Base-by-base conservation (phyloP, 176 grass and related monocot species). In the Raddia distichophylla region DNA sequence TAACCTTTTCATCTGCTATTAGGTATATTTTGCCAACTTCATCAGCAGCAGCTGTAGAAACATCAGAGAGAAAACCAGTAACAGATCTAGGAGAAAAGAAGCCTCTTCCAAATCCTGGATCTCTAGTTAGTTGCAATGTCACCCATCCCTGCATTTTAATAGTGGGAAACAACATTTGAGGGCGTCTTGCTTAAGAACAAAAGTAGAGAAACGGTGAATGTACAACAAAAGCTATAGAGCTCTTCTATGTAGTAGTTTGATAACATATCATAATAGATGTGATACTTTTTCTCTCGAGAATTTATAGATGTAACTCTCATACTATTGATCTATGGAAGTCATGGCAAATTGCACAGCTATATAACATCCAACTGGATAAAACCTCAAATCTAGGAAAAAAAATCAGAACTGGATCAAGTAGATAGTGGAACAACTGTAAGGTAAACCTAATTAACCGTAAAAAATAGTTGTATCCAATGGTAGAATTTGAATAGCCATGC, bases 41-140 rank as follows among this genome's bases (percentile, higher is more conserved):
- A 93, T 99, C 96, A 80, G 96, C 96, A 77, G 96, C 93, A n/a
- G 91, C 71, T 73, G 91, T 72, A 84, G 65, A 91, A 86, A 99
- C 87, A 88, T 99, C 96, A 86, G 96, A 87, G 32, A 99, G 91
- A 87, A 99, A 99, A 51, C 91, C 96, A 47, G 89, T 93, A 67
- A 99, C 93, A 83, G 87, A 91, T 93, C 96, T 91, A 60, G 88
- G 71, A 82, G 96, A 99, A 87, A 99, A 99, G 89, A 91, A 99
- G 64, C 91, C 96, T 88, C 96, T 86, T 81, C 91, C 85, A 72
- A 70, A 82, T 76, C 79, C 90, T 0, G 76, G 77, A 60, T 99
- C 93, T 83, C 93, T 92, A 79, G 69, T 85, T 56, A 99, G 87
- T 89, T 92, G 96, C 47, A 99, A 67, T 27, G 96, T 95, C 67